Evolutionary conservation across 176 grass and related monocot genomes (phyloP), one percentile per base, ranked within the genome.

Genomic region (Aegilops sharonensis): DNA sequence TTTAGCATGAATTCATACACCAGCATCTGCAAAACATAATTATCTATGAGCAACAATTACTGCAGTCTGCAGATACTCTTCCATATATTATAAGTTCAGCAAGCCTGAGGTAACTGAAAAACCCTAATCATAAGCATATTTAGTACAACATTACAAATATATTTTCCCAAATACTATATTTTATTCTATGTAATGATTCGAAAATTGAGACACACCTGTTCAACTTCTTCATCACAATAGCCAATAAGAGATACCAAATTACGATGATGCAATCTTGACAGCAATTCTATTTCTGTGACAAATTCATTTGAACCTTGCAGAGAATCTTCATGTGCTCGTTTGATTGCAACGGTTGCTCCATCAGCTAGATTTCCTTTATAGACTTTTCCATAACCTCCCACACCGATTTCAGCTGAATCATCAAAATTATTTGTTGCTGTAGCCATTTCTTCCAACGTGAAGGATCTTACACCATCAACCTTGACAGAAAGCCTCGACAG

Each of bases 1-100:
- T 98, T 95, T 24, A 90, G 84, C 88, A 98, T 98, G 75, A 92
- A 98, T 62, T 98, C 93, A 85, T 98, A 98, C 72, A 98, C 96
- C 69, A 98, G 65, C 96, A 98, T 98, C 96, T 98, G 85, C 48
- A 85, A 89, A 84, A 91, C 47, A 88, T 15, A 66, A 75, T 48
- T 87, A 50, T 76, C 5, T 80, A 63, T 91, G 29, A 91, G 76
- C 5, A 81, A 18, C 37, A 69, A 6, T 20, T 83, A 68, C 47
- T 82, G 32, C 12, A 52, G 50, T 76, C 35, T 82, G 64, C 29
- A 70, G 37, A 70, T 30, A 69, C 43, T 45, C 23, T 86, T 11
- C 8, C 43, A 30, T 76, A 66, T 82, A 69, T 36, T 71, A 64
- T 13, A 27, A 72, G 66, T 35, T 73, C 25, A 69, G 12, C 35